A percentile compares a stretch with the other conserved stretches of the same genome.
Evolutionary conservation across 306 rosid species (phyloP).

Genomic region (Astragalus glycyphyllos): DNA sequence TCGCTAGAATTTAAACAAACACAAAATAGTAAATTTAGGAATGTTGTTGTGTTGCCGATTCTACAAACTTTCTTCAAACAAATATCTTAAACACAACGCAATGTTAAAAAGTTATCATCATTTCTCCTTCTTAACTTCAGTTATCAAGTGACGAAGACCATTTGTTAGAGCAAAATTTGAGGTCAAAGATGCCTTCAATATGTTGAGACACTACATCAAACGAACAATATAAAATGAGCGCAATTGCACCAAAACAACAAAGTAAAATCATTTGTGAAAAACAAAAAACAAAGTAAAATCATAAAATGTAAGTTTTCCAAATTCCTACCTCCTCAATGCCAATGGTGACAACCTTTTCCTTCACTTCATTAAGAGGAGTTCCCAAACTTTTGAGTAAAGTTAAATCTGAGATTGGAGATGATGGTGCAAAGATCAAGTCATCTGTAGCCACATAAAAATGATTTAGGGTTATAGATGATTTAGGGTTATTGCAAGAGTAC

Average conservation of each 20-base stretch:
- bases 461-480: not conserved
- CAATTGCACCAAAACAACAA: not conserved
- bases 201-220: not conserved
- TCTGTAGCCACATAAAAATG: not conserved
- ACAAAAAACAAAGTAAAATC: too few relatives aligned
- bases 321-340: not conserved
- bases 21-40: not conserved
- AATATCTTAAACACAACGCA: too few relatives aligned
- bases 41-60: not conserved
- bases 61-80: not conserved
- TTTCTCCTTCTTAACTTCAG: not conserved
- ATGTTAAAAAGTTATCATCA: not conserved
- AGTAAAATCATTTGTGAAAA: too few relatives aligned
- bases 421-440: not conserved
- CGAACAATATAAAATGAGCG: not conserved
- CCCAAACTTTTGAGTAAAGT: not conserved
- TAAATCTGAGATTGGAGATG: not conserved
- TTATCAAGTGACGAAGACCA: not conserved
- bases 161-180: not conserved
- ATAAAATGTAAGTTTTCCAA: not conserved
- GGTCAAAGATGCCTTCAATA: slow-evolving; percentile 1
- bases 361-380: not conserved
- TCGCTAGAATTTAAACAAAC: not conserved
- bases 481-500: too few relatives aligned
- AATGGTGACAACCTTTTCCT: slow-evolving; percentile 14